Evolutionary conservation across 257 asterid genomes (phyloP), one percentile per base, ranked within the genome.

Genomic region (Lantana camara): DNA sequence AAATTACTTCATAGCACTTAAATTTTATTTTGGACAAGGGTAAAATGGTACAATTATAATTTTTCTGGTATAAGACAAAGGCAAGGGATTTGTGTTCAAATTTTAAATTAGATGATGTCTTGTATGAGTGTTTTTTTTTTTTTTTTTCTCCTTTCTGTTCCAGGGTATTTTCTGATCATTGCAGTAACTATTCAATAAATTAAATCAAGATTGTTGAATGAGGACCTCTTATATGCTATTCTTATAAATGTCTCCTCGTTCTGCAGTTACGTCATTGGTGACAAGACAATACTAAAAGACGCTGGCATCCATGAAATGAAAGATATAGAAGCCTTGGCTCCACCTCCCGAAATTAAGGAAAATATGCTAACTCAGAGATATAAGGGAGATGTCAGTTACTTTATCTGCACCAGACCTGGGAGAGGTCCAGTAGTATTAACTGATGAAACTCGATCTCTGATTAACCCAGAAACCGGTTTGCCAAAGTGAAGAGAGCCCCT

Each of bases 251-350:
- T 90, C 17, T 50, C 24, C 27, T 27, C 0, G 23, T 30, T 63
- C 76, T 40, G 14, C 87, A 94, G 99, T 75, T 90, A 94, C 45
- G 86, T 94, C 30, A 82, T 94, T 10, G 99, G 99, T 47, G 99
- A 90, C 74, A 86, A 81, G 69, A 82, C 97, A 4, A 85, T 94
- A 75, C 63, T 94, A 17, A 70, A 84, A 72, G 99, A 94, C 70
- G 97, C 96, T 1, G 95, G 95, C 27, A 77, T 94, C 71, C 75
- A 80, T 44, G 79, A 76, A 61, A 46, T 86, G 72, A 88, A 86
- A 59, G 99, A 94, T 24, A 63, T 88, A 0, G 96, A 88, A 48
- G 83, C 86, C 32, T 60, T 90, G 75, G 54, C 83, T 4, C 84
- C 95, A 54, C 99, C 96, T 59, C 93, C 99, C 41, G 99, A 90